A percentile compares a stretch with the other conserved stretches of the same genome.
Evolutionary conservation across 163 green algal species (phyloP).

Genomic region (Prototheca stagnorum): DNA sequence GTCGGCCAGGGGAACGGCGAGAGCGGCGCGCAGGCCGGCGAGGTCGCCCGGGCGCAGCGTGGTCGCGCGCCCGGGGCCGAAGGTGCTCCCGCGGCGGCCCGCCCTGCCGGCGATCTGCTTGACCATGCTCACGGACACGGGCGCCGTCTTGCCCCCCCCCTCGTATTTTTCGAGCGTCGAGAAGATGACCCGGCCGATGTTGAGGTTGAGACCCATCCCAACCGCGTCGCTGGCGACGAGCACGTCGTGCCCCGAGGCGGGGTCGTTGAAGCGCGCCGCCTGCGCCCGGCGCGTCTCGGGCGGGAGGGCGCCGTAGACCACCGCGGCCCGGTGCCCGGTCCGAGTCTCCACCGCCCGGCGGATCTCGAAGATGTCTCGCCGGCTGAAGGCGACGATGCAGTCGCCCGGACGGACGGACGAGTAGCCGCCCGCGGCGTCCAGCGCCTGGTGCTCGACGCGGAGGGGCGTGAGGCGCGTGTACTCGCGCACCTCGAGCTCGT

Average conservation of each 20-base stretch:
- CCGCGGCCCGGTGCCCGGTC: conserved; percentile 33
- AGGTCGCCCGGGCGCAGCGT: conserved; percentile 26
- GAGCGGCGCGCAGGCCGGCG: conserved; percentile 16
- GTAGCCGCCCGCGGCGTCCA: conserved; percentile 29
- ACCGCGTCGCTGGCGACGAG: conserved; percentile 67
- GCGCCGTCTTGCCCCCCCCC: conserved; percentile 1
- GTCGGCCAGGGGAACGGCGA: conserved; percentile 23
- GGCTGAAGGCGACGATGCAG: conserved; percentile 81
- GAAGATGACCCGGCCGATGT: conserved; percentile 79
- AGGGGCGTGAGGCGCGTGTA: conserved; percentile 72
- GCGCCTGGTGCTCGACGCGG: conserved; percentile 29
- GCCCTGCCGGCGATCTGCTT: conserved; percentile 84
- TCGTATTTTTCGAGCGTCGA: conserved; percentile 47
- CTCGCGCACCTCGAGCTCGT: conserved; percentile 45
- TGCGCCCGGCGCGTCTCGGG: conserved; percentile 72
- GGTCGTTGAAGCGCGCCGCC: conserved; percentile 63
- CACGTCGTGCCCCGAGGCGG: conserved; percentile 36
- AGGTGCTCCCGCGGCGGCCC: conserved; percentile 39
- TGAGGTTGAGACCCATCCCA: conserved; percentile 87
- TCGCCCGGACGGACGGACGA: conserved; percentile 55
- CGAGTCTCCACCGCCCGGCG: conserved; percentile 28
- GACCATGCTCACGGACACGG: conserved; percentile 35
- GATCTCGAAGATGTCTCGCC: conserved; percentile 63
- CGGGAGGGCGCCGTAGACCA: conserved; percentile 83
- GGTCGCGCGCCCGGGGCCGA: conserved; percentile 15